Conservation (phyloP, 352 stramenopile species). For the Pythium vanterpoolii region DNA sequence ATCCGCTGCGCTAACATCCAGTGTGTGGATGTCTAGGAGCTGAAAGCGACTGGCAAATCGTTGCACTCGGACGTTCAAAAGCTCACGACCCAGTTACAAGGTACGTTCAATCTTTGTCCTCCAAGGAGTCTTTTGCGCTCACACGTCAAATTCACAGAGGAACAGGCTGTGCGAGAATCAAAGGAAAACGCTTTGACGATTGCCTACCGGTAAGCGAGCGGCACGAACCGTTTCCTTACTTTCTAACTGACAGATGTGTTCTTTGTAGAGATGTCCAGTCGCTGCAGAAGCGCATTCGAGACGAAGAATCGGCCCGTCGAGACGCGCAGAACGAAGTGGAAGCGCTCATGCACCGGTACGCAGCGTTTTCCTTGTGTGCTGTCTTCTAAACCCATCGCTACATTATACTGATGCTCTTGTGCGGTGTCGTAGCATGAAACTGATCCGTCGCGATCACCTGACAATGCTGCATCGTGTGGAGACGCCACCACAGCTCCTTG, state of each 20-base stretch:
- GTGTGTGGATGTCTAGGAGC: conserved; percentile 27
- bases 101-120: conserved; percentile 10
- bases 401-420: neutral
- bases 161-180: conserved; percentile 19
- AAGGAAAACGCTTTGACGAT: conserved; percentile 30
- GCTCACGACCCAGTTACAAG: conserved; percentile 33
- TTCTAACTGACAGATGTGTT: neutral
- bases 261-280: conserved; percentile 32
- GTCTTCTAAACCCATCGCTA: neutral
- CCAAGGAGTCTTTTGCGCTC: neutral
- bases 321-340: conserved; percentile 36
- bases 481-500: conserved; percentile 13
- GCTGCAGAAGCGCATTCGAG: conserved; percentile 32
- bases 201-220: conserved; percentile 24
- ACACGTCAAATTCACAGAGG: conserved; percentile 17
- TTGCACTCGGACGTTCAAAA: conserved; percentile 35
- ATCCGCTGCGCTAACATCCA: neutral
- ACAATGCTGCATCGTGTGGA: conserved; percentile 38
- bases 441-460: conserved; percentile 37
- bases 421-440: conserved; percentile 28
- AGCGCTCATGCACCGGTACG: conserved; percentile 34
- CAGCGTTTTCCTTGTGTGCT: neutral
- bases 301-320: conserved; percentile 32
- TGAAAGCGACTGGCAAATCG: conserved; percentile 28
- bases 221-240: neutral